phyloP scores from a whole-genome alignment of 805 yeast genomes.

The Saccharomycopsis guyanensis region DNA sequence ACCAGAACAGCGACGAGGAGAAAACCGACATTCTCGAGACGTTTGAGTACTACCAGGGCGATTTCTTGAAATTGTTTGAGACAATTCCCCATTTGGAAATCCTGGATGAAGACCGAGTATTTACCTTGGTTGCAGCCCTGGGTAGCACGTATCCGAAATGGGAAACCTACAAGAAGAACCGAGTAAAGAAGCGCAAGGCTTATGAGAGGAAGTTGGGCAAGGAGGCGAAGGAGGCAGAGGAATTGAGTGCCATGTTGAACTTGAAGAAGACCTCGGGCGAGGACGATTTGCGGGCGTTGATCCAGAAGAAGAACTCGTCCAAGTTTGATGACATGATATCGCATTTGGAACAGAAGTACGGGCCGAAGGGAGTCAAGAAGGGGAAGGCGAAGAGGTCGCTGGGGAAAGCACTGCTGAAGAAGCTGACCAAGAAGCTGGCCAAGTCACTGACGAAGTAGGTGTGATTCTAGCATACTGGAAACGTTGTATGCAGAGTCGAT shows the following conservation, averaged over 20 bases:
- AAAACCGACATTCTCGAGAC: conserved; percentile 51
- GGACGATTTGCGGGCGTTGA: conserved; percentile 39
- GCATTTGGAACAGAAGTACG: conserved; percentile 44
- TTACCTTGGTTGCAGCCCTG: conserved; percentile 37
- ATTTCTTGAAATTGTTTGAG: conserved; percentile 63
- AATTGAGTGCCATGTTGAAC: conserved; percentile 34
- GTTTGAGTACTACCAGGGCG: conserved; percentile 56
- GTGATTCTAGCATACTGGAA: conserved; percentile 1
- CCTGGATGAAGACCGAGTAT: conserved; percentile 56
- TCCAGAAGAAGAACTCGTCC: conserved; percentile 38
- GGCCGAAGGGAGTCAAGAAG: conserved; percentile 23
- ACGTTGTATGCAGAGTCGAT: conserved; percentile 16
- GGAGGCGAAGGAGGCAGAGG: conserved; percentile 60
- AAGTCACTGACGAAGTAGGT: conserved; percentile 10
- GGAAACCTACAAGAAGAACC: conserved; percentile 41
- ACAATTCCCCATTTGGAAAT: conserved; percentile 71
- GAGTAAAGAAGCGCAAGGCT: conserved; percentile 40
- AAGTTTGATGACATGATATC: conserved; percentile 41
- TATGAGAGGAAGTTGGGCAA: conserved; percentile 45
- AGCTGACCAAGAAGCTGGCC: conserved; percentile 20
- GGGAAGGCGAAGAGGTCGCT: conserved; percentile 25
- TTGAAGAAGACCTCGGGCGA: conserved; percentile 29
- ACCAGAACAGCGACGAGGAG: conserved; percentile 59
- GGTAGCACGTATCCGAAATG: conserved; percentile 36
- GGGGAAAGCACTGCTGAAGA: no score